Evolutionary conservation across 805 yeast species (phyloP).

Genomic region (Saccharomycopsis malanga): DNA sequence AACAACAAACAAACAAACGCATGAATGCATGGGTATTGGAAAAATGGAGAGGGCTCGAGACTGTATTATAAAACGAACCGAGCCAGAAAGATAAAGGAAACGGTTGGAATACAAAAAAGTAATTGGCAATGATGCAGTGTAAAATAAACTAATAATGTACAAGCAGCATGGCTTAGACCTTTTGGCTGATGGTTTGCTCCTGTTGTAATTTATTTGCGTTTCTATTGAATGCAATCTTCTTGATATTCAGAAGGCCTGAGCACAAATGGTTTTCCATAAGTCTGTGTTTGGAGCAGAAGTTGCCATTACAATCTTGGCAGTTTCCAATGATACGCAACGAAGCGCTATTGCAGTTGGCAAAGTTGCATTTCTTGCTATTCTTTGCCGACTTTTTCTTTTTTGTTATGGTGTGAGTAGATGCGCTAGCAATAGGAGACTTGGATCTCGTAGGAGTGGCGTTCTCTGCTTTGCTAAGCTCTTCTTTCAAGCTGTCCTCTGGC

Average conservation of each 20-base stretch:
- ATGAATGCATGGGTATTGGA: constrained; percentile 12
- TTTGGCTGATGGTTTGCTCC: constrained; percentile 62
- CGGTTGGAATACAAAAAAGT: neutral
- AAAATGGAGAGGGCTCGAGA: constrained; percentile 15
- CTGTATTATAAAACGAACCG: neutral
- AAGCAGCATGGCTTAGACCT: too few species aligned
- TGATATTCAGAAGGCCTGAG: constrained; percentile 68
- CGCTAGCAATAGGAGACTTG: constrained; percentile 4
- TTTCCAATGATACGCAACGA: constrained; percentile 68
- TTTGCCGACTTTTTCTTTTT: constrained; percentile 23
- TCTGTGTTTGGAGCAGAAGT: constrained; percentile 81
- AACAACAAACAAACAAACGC: constrained; percentile 13
- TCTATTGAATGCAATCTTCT: constrained; percentile 74
- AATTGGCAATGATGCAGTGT: neutral
- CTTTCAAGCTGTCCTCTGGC: neutral
- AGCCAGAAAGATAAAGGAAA: neutral
- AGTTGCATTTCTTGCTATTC: constrained; percentile 43
- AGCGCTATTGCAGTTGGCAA: constrained; percentile 51
- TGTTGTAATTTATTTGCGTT: constrained; percentile 77
- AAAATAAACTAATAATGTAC: neutral
- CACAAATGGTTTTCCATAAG: constrained; percentile 80
- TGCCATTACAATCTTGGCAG: constrained; percentile 77
- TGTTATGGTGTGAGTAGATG: constrained; percentile 11
- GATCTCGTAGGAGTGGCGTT: neutral
- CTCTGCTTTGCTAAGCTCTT: neutral